phyloP scores from a whole-genome alignment of 139 green algal genomes.

The Asterochloris sp. region DNA sequence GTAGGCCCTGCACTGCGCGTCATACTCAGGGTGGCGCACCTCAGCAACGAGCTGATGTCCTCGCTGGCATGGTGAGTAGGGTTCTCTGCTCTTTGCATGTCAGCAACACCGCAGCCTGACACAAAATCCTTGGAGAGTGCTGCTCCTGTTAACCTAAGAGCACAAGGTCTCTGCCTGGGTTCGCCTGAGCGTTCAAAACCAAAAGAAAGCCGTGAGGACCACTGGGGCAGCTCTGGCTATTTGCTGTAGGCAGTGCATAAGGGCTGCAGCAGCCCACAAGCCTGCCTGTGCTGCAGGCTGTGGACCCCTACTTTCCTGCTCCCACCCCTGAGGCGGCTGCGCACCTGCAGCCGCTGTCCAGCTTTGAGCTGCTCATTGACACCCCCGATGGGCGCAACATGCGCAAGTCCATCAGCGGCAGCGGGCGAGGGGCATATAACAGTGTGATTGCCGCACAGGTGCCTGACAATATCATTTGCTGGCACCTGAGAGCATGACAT shows the following conservation, averaged over 20 bases:
- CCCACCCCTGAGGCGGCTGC: constrained; percentile 5
- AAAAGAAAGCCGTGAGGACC: not conserved
- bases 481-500: too few relatives aligned
- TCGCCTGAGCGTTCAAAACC: not conserved
- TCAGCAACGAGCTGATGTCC: too few relatives aligned
- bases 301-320: constrained; percentile 17
- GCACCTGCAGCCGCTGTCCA: not conserved
- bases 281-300: not conserved
- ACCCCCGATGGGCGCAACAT: constrained; percentile 11
- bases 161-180: not conserved
- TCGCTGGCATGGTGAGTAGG: too few relatives aligned
- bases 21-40: not conserved
- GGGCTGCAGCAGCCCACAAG: not conserved
- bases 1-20: not conserved
- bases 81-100: not conserved
- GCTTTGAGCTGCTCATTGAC: constrained; percentile 15
- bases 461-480: too few relatives aligned
- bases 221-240: not conserved
- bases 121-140: not conserved
- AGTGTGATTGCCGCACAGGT: constrained; percentile 4
- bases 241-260: not conserved
- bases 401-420: constrained; percentile 6
- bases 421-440: constrained; percentile 9
- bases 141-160: not conserved
- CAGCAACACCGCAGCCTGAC: not conserved